These are phyloP conservation scores for Aureobasidium mangrovei DNA, from an alignment of 2,329 filamentous ascomycete genomes.

Conservation along the genomic window DNA sequence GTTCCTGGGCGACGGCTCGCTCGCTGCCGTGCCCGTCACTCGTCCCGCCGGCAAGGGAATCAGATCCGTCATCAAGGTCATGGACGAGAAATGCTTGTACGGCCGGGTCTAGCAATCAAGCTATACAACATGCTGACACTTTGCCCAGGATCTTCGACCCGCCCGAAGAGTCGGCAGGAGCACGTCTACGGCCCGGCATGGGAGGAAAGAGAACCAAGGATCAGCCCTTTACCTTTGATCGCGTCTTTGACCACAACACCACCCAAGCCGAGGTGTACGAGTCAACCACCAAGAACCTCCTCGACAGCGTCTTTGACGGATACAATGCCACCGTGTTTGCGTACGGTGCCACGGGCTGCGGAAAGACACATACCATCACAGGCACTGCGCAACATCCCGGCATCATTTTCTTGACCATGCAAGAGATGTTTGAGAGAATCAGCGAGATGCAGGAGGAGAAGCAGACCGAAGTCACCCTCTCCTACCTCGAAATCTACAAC, in stretches of 20 bases:
- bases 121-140: conserved; percentile 13
- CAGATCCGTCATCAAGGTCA: conserved; percentile 84
- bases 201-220: conserved; percentile 91
- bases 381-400: conserved; percentile 87
- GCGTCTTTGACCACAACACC: conserved; percentile 92
- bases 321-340: conserved; percentile 99
- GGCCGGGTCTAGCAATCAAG: conserved; percentile 25
- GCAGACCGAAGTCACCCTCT: conserved; percentile 79
- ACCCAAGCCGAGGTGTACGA: conserved; percentile 93
- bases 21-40: conserved; percentile 71
- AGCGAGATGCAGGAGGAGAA: conserved; percentile 79
- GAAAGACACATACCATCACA: conserved; percentile 93
- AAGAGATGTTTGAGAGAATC: conserved; percentile 95
- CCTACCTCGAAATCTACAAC: conserved; percentile 98
- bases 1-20: conserved; percentile 92
- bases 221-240: conserved; percentile 93
- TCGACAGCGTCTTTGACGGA: conserved; percentile 91
- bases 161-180: conserved; percentile 86
- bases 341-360: conserved; percentile 94
- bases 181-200: conserved; percentile 75
- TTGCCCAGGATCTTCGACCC: conserved; percentile 79
- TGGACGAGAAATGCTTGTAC: conserved; percentile 93
- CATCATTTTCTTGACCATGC: conserved; percentile 98
- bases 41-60: conserved; percentile 82
- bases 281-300: conserved; percentile 75